These are phyloP conservation scores for Suillus alpinus DNA, from an alignment of 768 basidiomycete genomes.

Conservation along the genomic window DNA sequence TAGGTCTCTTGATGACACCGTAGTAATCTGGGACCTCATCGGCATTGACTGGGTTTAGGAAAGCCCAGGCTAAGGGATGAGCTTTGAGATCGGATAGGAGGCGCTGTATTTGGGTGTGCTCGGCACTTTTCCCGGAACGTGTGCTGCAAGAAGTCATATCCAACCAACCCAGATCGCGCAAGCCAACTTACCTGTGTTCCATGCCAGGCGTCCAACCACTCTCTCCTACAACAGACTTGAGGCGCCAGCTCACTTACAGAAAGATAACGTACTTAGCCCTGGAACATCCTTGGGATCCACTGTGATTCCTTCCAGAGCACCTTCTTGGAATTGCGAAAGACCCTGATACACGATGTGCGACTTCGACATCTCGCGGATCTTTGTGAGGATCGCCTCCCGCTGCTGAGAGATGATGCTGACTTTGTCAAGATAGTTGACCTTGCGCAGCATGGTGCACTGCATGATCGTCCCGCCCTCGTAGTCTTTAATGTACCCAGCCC, in stretches of 20 bases:
- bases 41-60: conserved; percentile 72
- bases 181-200: conserved; percentile 57
- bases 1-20: conserved; percentile 83
- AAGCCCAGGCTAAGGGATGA: conserved; percentile 86
- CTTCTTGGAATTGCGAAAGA: conserved; percentile 68
- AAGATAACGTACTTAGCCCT: conserved; percentile 65
- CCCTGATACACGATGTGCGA: conserved; percentile 87
- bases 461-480: conserved; percentile 99
- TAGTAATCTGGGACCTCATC: conserved; percentile 88
- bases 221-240: conserved; percentile 52
- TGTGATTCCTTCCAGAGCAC: conserved; percentile 45
- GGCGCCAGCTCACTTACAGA: conserved; percentile 1
- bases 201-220: conserved; percentile 91
- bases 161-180: conserved; percentile 1
- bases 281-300: conserved; percentile 81
- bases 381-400: conserved; percentile 84
- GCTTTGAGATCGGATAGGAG: conserved; percentile 75
- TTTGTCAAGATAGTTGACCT: conserved; percentile 86
- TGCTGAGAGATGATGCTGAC: conserved; percentile 72
- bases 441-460: conserved; percentile 95
- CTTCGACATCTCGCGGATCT: conserved; percentile 82
- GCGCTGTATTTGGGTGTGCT: conserved; percentile 69
- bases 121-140: conserved; percentile 50
- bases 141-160: conserved; percentile 23
- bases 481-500: conserved; percentile 99